phyloP scores from a whole-genome alignment of 257 asterid genomes.

The Ocimum tenuiflorum region DNA sequence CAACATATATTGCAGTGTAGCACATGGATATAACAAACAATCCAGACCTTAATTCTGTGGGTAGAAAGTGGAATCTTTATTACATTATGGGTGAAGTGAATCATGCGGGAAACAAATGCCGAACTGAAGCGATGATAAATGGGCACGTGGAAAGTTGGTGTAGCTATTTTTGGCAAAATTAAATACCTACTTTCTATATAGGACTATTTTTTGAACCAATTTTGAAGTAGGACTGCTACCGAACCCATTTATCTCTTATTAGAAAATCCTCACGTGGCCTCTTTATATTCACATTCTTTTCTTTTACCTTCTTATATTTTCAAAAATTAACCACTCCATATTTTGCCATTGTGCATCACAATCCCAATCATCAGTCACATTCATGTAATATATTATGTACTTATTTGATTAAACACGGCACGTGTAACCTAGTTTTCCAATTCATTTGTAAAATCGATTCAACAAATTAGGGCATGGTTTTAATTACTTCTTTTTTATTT shows the following conservation, averaged over 20 bases:
- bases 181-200: conserved; percentile 43
- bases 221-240: conserved; percentile 36
- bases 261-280: conserved; percentile 24
- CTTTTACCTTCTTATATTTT: neutral
- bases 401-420: too few relatives aligned
- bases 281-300: neutral
- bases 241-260: conserved; percentile 23
- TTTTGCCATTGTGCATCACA: too few relatives aligned
- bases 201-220: conserved; percentile 21
- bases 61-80: neutral
- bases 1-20: too few relatives aligned
- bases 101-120: conserved; percentile 46
- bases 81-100: conserved; percentile 5
- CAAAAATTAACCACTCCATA: too few relatives aligned
- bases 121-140: conserved; percentile 19
- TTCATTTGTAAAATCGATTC: too few relatives aligned
- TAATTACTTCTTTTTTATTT: too few relatives aligned
- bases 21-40: too few relatives aligned
- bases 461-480: too few relatives aligned
- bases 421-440: too few relatives aligned
- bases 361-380: too few relatives aligned
- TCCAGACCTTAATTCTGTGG: too few relatives aligned
- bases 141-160: conserved; percentile 39
- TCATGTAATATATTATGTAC: too few relatives aligned
- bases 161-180: conserved; percentile 42